A percentile compares a stretch with the other conserved stretches of the same genome.
phyloP scores from a whole-genome alignment of 345 rosid genomes.

The Hibiscus tridactylites region DNA sequence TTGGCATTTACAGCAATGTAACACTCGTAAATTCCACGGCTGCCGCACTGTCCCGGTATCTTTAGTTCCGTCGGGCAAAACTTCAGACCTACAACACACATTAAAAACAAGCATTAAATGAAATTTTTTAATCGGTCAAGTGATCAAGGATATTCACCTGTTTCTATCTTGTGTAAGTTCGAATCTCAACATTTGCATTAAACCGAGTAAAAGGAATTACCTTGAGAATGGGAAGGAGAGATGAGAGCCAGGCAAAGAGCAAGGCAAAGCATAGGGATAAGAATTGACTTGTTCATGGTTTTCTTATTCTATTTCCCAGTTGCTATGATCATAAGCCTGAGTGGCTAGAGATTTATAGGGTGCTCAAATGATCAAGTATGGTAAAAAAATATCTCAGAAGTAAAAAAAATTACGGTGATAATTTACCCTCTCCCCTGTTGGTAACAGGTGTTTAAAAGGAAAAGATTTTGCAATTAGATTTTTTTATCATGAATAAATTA shows the following conservation, averaged over 20 bases:
- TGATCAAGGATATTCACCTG: too few relatives aligned
- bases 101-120: not conserved
- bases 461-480: not conserved
- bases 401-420: not conserved
- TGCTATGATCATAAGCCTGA: not conserved
- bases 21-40: not conserved
- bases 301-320: not conserved
- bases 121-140: too few relatives aligned
- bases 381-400: not conserved
- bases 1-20: not conserved
- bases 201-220: not conserved
- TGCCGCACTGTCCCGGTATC: not conserved
- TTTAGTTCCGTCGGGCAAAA: not conserved
- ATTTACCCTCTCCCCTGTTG: not conserved
- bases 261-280: not conserved
- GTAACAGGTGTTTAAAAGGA: not conserved
- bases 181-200: too few relatives aligned
- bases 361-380: not conserved
- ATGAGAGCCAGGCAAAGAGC: not conserved
- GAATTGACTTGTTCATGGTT: not conserved
- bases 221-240: conserved; percentile 4
- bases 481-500: not conserved
- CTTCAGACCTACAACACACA: too few relatives aligned
- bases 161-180: too few relatives aligned
- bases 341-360: not conserved